Base-by-base conservation (phyloP, 495 filamentous ascomycete genomes). In the Tuber calosporum region DNA sequence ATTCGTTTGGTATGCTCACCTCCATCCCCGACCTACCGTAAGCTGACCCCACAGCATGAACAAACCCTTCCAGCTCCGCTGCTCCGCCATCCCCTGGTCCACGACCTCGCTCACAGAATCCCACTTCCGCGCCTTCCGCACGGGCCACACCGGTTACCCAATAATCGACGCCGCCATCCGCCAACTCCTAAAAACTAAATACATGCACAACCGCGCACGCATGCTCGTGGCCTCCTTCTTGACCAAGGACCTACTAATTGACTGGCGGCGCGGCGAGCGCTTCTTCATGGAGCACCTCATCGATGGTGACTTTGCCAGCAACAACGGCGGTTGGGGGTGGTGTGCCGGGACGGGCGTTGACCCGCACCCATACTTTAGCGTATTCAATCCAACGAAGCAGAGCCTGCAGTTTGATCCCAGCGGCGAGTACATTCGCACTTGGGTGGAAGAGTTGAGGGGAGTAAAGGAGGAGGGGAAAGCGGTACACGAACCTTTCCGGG, bases 111-210 rank as follows among this genome's bases (percentile, higher is more conserved):
- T 72, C 53, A n/a, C 66, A 43, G 40, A 69, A n/a, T 37, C 41
- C 11, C 82, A 85, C 40, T 97, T 97, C 85, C 73, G 84, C 22
- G 87, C 88, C 41, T 97, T 94, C 94, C 88, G 87, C 70, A 82
- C 87, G 22, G 94, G 94, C 37, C 87, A 84, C 62, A 97, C 94
- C 0, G 94, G 93, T 0, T 94, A 86, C 80, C 93, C 94, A 0
- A 90, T 97, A 79, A 90, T 97, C 75, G 94, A 97, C 82, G 94
- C 94, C 0, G 91, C 92, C 0, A 97, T 97, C 94, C 89, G 94
- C 34, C 92, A 96, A 81, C 81, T 97, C 4, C 84, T 84, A 36
- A 78, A 86, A 41, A 88, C 85, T 69, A 92, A 90, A 9, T 96
- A 89, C 83, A 92, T 97, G 91, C 93, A 94, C 82, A 97, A 97